Evolutionary conservation across 495 filamentous ascomycete genomes (phyloP).

Genomic region (Podospora pseudoanserina): DNA sequence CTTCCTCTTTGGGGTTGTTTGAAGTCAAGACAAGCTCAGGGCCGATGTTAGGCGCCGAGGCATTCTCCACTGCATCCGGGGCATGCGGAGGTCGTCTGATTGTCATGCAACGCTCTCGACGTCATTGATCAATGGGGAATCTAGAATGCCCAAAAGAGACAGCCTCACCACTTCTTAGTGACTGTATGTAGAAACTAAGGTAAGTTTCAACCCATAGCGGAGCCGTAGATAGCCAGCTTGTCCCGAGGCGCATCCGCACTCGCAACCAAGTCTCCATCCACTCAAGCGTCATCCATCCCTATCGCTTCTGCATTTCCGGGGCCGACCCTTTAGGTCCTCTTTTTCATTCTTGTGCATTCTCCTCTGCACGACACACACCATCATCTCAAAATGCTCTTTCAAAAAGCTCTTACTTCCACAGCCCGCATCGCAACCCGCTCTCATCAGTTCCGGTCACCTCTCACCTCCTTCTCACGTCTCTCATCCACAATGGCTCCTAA

Average conservation of each 20-base stretch:
- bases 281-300: not conserved
- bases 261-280: slow-evolving; percentile 7
- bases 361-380: slow-evolving; percentile 2
- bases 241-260: slow-evolving; percentile 2
- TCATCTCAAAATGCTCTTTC: slow-evolving; percentile 29
- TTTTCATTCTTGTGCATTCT: not conserved
- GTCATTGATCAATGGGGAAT: not conserved
- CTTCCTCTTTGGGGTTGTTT: not conserved
- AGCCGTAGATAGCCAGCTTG: not conserved
- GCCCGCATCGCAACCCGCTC: slow-evolving; percentile 31
- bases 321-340: not conserved
- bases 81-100: slow-evolving; percentile 13
- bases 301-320: slow-evolving; percentile 4
- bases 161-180: slow-evolving; percentile 12
- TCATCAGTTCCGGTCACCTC: slow-evolving; percentile 30
- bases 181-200: not conserved
- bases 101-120: slow-evolving; percentile 7
- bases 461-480: slow-evolving; percentile 28
- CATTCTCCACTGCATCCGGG: not conserved
- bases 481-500: slow-evolving; percentile 46
- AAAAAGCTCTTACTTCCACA: slow-evolving; percentile 34
- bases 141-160: not conserved
- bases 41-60: slow-evolving; percentile 15
- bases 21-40: slow-evolving; percentile 1
- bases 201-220: slow-evolving; percentile 1